Conservation (phyloP, 371 early-diverging fungal species). For the Rhizopus microsporus region DNA sequence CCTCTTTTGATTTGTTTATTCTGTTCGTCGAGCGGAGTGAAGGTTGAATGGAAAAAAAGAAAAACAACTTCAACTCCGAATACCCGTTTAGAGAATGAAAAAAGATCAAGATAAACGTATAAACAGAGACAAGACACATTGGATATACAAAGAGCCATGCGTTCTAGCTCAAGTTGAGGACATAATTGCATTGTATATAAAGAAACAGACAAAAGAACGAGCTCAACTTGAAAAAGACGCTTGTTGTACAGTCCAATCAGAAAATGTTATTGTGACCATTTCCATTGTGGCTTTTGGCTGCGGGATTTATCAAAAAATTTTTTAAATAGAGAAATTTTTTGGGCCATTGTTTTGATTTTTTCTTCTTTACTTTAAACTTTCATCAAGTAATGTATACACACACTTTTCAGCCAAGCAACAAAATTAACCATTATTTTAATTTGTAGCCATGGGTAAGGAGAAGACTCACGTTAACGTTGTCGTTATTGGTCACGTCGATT, state of each 20-base stretch:
- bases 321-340: conserved; percentile 5
- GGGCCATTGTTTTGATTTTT: conserved; percentile 7
- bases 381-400: conserved; percentile 7
- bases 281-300: conserved; percentile 16
- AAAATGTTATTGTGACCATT: conserved; percentile 10
- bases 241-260: conserved; percentile 7
- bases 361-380: conserved; percentile 12
- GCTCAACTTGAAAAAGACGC: neutral
- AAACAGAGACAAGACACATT: too few relatives aligned
- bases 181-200: too few relatives aligned
- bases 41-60: too few relatives aligned
- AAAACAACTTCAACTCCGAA: too few relatives aligned
- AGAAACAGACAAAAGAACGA: too few relatives aligned
- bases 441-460: conserved; percentile 84
- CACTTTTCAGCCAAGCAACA: neutral
- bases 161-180: too few relatives aligned
- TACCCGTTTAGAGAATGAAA: too few relatives aligned
- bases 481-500: conserved; percentile 99
- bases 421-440: neutral
- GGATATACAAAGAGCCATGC: too few relatives aligned
- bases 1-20: too few relatives aligned
- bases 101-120: too few relatives aligned
- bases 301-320: conserved; percentile 11
- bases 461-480: conserved; percentile 96
- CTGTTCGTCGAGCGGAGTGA: too few relatives aligned